phyloP scores from a whole-genome alignment of 2,329 filamentous ascomycete species.

The Neonectria punicea region DNA sequence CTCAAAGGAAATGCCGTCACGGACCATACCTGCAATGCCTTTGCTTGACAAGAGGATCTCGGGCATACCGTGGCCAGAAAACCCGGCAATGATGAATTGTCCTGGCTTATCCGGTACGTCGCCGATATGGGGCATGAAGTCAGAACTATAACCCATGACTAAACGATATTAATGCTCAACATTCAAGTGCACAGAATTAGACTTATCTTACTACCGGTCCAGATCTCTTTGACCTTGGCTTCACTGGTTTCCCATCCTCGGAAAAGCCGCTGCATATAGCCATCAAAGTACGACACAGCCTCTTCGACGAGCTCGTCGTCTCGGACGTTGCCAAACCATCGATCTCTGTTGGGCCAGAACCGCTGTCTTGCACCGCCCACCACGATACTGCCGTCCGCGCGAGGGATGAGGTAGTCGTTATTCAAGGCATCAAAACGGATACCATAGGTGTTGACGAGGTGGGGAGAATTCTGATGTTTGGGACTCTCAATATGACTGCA shows the following conservation, averaged over 20 bases:
- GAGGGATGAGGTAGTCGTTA: conserved; percentile 55
- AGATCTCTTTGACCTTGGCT: conserved; percentile 47
- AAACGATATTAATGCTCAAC: not conserved
- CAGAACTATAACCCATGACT: conserved; percentile 55
- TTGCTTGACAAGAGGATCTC: conserved; percentile 55
- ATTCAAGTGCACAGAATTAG: not conserved
- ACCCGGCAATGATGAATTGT: conserved; percentile 59
- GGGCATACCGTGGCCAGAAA: conserved; percentile 63
- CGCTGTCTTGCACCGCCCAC: conserved; percentile 45
- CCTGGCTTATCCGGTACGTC: conserved; percentile 46
- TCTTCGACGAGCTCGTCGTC: conserved; percentile 57
- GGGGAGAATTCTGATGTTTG: conserved; percentile 27
- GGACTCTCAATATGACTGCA: conserved; percentile 45
- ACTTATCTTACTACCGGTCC: conserved; percentile 39
- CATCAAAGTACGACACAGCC: conserved; percentile 56
- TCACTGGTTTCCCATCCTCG: conserved; percentile 58
- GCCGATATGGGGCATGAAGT: conserved; percentile 56
- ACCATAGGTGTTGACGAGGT: conserved; percentile 39
- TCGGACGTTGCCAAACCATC: conserved; percentile 59
- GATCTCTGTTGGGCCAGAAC: conserved; percentile 46
- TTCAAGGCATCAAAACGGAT: conserved; percentile 33
- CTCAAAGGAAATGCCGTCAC: conserved; percentile 45
- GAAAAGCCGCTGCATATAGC: conserved; percentile 60
- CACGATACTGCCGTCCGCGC: conserved; percentile 53
- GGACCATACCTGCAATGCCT: conserved; percentile 54